phyloP scores from a whole-genome alignment of 2,329 filamentous ascomycete species.

The Colletotrichum tropicale region DNA sequence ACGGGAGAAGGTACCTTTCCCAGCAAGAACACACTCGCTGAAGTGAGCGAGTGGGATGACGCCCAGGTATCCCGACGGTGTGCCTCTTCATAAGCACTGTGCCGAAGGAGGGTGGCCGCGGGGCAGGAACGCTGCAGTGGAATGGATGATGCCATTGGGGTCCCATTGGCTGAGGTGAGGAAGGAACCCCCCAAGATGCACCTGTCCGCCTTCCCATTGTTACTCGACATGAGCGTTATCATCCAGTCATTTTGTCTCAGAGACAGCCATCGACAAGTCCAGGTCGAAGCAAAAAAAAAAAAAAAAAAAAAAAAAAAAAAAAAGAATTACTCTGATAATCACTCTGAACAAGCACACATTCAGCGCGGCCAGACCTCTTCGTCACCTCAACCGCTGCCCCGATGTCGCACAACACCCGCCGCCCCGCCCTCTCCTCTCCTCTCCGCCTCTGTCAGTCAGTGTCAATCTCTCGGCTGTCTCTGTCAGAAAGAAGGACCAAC shows the following conservation, averaged over 20 bases:
- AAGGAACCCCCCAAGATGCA: not conserved
- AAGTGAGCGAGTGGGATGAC: slow-evolving; percentile 4
- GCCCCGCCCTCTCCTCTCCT: not conserved
- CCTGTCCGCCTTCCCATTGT: not conserved
- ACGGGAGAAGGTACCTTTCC: not conserved
- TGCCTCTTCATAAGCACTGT: not conserved
- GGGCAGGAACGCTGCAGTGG: slow-evolving; percentile 5
- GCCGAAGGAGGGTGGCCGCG: not conserved
- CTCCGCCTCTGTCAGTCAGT: not conserved
- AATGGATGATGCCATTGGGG: slow-evolving; percentile 11
- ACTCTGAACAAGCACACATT: not conserved
- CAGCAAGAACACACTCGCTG: not conserved
- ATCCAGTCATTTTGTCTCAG: not conserved
- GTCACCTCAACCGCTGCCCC: not conserved
- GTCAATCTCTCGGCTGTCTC: not conserved
- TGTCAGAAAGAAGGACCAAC: not conserved
- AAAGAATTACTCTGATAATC: not conserved
- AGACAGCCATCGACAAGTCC: not conserved
- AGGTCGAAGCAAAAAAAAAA: not conserved
- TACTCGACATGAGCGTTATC: not conserved
- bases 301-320: not conserved
- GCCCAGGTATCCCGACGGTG: not conserved
- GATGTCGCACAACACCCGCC: not conserved
- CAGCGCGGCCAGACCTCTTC: not conserved
- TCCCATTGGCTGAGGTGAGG: not conserved